phyloP scores from a whole-genome alignment of 169 alveolate species.

The Toxoplasma gondii region DNA sequence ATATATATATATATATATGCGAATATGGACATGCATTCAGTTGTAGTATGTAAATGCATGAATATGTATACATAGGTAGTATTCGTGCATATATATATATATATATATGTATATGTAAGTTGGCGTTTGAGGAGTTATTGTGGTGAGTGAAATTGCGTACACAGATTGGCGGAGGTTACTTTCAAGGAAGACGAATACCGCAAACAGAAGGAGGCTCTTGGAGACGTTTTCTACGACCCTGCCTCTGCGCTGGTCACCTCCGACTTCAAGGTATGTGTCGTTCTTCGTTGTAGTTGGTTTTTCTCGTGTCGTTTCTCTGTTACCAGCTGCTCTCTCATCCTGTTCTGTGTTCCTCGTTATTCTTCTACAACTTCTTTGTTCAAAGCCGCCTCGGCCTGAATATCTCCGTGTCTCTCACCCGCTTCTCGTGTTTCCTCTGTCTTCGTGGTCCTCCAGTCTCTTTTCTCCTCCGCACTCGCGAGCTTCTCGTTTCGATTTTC shows the following conservation, averaged over 20 bases:
- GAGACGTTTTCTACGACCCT: constrained; percentile 78
- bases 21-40: too few relatives aligned
- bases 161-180: constrained; percentile 70
- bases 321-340: too few relatives aligned
- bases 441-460: too few relatives aligned
- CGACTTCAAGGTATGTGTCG: constrained; percentile 62
- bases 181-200: constrained; percentile 71
- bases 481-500: not conserved
- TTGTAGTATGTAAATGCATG: too few relatives aligned
- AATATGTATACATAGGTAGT: not conserved
- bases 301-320: not conserved
- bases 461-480: too few relatives aligned
- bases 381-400: too few relatives aligned
- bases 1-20: too few relatives aligned
- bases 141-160: not conserved
- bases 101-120: not conserved
- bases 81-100: not conserved
- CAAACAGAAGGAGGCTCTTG: constrained; percentile 76
- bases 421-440: too few relatives aligned
- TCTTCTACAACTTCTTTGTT: too few relatives aligned
- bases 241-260: constrained; percentile 69
- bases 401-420: too few relatives aligned
- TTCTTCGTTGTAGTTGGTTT: not conserved
- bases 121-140: too few relatives aligned
- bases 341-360: too few relatives aligned